Conservation (phyloP, 73 alveolate genomes). For the Stentor roeselii region DNA sequence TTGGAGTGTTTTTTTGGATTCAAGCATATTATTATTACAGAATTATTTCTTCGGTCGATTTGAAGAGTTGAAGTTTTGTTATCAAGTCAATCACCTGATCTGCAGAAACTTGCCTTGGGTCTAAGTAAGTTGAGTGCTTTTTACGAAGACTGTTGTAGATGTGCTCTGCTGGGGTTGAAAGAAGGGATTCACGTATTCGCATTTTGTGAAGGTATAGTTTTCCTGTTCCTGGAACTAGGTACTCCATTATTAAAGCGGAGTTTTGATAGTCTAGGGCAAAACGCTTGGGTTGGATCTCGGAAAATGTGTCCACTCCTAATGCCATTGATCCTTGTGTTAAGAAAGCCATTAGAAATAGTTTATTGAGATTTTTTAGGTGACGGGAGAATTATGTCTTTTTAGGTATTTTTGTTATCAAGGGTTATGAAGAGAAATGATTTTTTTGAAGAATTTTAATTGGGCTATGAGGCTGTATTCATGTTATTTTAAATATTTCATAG, state of each 20-base stretch:
- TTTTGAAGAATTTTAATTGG: no score
- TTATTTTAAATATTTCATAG: no score
- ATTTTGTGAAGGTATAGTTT: slow-evolving; percentile 94
- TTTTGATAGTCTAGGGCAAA: slow-evolving; percentile 88
- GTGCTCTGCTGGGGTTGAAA: slow-evolving; percentile 67
- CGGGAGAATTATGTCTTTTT: no score
- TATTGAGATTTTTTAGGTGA: no score
- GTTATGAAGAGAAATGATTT: no score
- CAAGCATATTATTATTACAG: no score
- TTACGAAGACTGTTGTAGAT: slow-evolving; percentile 71
- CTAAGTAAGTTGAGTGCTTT: slow-evolving; percentile 81
- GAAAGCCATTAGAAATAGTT: background rate
- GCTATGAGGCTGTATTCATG: no score
- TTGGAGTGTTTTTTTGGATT: no score
- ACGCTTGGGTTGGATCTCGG: slow-evolving; percentile 76
- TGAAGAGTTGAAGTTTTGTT: background rate
- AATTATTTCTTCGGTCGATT: background rate
- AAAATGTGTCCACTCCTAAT: slow-evolving; percentile 11
- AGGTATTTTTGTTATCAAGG: no score
- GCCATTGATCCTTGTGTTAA: background rate
- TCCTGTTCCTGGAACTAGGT: slow-evolving; percentile 87
- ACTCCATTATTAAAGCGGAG: slow-evolving; percentile 87
- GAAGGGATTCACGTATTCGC: slow-evolving; percentile 73
- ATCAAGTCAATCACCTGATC: slow-evolving; percentile 51
- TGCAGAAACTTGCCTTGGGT: slow-evolving; percentile 45